These are phyloP conservation scores for Agaricus sinodeliciosus DNA, from an alignment of 768 basidiomycete genomes.

Conservation along the genomic window DNA sequence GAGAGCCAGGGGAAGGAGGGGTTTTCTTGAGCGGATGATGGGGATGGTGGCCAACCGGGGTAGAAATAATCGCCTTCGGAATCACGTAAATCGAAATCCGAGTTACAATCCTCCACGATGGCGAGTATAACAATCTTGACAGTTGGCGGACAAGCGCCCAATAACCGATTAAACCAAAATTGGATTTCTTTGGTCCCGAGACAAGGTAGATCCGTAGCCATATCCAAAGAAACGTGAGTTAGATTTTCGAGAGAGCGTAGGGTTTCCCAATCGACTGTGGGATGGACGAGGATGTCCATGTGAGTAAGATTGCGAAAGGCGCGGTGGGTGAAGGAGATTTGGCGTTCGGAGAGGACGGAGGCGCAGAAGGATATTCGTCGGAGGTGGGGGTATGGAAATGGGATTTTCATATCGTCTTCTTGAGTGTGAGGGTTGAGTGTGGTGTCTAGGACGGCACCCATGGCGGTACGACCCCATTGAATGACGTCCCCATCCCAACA, in stretches of 20 bases:
- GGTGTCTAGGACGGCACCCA: neutral
- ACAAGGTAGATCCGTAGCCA: neutral
- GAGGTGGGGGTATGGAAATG: conserved; percentile 1
- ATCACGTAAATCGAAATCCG: conserved; percentile 7
- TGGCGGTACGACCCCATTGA: neutral
- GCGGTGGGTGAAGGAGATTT: conserved; percentile 2
- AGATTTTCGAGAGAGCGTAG: neutral
- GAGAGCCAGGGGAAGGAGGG: too few species aligned
- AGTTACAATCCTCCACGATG: neutral
- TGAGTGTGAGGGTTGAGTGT: neutral
- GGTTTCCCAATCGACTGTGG: conserved; percentile 4
- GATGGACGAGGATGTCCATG: conserved; percentile 6
- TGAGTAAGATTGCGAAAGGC: conserved; percentile 4
- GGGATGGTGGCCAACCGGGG: conserved; percentile 3
- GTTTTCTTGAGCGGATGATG: too few species aligned
- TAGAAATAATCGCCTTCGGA: conserved; percentile 5
- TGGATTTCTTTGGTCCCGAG: neutral
- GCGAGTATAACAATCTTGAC: conserved; percentile 4
- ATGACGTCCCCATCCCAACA: conserved; percentile 1
- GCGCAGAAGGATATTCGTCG: conserved; percentile 9
- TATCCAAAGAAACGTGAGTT: conserved; percentile 6
- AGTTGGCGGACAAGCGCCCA: neutral
- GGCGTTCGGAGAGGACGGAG: neutral
- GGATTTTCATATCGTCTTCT: neutral
- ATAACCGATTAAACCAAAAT: conserved; percentile 1